Base-by-base conservation (phyloP, 257 asterid species). In the Forsythia suspensa region DNA sequence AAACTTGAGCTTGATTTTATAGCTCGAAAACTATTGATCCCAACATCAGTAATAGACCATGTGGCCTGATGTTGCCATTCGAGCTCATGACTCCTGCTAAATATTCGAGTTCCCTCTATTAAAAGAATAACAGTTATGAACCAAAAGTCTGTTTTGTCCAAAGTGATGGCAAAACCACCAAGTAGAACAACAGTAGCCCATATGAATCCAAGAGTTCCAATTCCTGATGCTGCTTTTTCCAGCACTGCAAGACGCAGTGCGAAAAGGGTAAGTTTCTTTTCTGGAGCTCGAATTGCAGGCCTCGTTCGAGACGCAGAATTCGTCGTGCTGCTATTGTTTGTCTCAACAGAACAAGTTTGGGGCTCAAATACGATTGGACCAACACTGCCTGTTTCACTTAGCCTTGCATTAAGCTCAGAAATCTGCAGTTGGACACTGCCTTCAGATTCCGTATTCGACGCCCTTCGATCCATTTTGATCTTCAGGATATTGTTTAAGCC, bases 151-250 rank as follows among this genome's bases (percentile, higher is more conserved):
- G 97, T 90, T 36, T 80, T 84, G 8, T 87, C 91, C 0, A 96
- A 83, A 5, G 97, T 89, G 7, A 93, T 94, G 40, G 97, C 98
- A 59, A 96, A 96, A 12, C 97, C 99, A 6, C 99, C 99, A 6
- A 96, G 97, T n/a, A 94, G 79, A 24, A 96, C 97, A 1, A 96
- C 98, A 0, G 99, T 96, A 3, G 99, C 98, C 99, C 99, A 94
- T 18, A 92, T 89, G 90, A 96, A 96, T 13, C 96, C 93, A 1
- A 96, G 91, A 1, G 99, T 94, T 13, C 99, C 99, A 1, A 96
- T 84, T 15, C 94, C 90, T 3, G 97, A 92, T 3, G 99, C 98
- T 3, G 96, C 82, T 55, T 96, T 93, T 16, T 96, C 99, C 18
- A 96, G 85, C 68, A 96, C 94, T 0, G 99, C 98, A 0, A 94